Conservation (phyloP, 169 alveolate genomes). For the Plasmodium sp. region DNA sequence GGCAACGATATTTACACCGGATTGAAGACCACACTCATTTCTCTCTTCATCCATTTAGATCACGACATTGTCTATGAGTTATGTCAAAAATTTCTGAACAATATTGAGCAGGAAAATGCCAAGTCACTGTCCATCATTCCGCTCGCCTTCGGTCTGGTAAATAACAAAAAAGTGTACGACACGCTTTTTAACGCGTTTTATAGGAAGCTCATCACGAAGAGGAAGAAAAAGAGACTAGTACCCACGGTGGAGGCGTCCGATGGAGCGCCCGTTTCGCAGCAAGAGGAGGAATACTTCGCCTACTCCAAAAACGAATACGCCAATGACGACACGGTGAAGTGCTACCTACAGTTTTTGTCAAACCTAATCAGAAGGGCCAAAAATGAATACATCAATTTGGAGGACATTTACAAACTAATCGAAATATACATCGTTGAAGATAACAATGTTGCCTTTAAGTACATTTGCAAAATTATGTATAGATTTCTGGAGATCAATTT, state of each 20-base stretch:
- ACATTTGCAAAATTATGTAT: conserved; percentile 63
- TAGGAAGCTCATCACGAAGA: conserved; percentile 43
- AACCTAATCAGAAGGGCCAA: conserved; percentile 51
- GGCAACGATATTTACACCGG: conserved; percentile 64
- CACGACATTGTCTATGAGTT: conserved; percentile 47
- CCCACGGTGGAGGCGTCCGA: not conserved
- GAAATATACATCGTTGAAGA: conserved; percentile 66
- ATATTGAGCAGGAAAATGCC: conserved; percentile 52
- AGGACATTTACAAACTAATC: conserved; percentile 41
- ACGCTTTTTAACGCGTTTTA: conserved; percentile 50
- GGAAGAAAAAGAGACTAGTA: conserved; percentile 9
- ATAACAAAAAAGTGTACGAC: conserved; percentile 56
- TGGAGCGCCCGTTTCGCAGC: not conserved
- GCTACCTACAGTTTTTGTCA: conserved; percentile 57
- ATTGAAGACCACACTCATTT: conserved; percentile 45
- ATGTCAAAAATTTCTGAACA: conserved; percentile 48
- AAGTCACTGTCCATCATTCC: conserved; percentile 61
- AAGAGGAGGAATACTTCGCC: conserved; percentile 6
- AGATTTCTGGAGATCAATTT: conserved; percentile 48
- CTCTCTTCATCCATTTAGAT: conserved; percentile 61
- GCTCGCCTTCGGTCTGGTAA: conserved; percentile 43
- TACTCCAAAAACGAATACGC: conserved; percentile 61
- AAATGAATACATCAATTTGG: conserved; percentile 27
- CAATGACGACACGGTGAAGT: conserved; percentile 56
- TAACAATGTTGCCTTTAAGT: conserved; percentile 30